Evolutionary conservation across 805 yeast genomes (phyloP), one percentile per base, ranked within the genome.

Genomic region (Candida yuanshanica): DNA sequence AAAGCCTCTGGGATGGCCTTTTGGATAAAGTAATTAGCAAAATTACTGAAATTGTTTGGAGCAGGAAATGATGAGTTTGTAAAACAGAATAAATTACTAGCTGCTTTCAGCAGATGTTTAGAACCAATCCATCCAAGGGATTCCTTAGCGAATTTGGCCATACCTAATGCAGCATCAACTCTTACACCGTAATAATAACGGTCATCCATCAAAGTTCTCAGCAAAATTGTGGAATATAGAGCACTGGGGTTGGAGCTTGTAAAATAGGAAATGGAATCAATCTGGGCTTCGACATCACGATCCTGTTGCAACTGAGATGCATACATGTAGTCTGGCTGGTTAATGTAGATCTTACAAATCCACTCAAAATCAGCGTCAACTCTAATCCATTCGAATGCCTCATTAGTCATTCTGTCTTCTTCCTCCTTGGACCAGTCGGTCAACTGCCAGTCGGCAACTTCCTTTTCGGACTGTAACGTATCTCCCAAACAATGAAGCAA

Each of bases 321-420:
- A 58, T 76, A 93, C 97, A 93, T 93, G 56, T 88, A 84, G 53
- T 89, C 97, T 0, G 96, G 95, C 62, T 90, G 96, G 51, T 81
- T 86, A 25, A 93, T 77, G 44, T 79, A 72, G 18, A 87, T 69
- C 49, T 76, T 77, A 45, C 95, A 87, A 37, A 93, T 83, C 99
- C 99, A 93, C 60, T 93, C 99, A 54, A 83, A 85, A 60, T 93
- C 99, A 0, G 97, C 90, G 64, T 93, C 99, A n/a, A 91, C 86
- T 52, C 99, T 72, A 29, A 93, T 72, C 99, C 99, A 93, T 55
- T 93, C 99, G 62, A 89, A 93, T 0, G 96, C 96, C 53, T 91
- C 97, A 52, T 77, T 79, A 18, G 76, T 70, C 66, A 77, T 70
- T 32, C 66, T 66, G 33, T 81, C 89, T 44, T 81, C 90, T 38